phyloP scores from a whole-genome alignment of 306 rosid genomes.

The Sechiopsis laciniata region DNA sequence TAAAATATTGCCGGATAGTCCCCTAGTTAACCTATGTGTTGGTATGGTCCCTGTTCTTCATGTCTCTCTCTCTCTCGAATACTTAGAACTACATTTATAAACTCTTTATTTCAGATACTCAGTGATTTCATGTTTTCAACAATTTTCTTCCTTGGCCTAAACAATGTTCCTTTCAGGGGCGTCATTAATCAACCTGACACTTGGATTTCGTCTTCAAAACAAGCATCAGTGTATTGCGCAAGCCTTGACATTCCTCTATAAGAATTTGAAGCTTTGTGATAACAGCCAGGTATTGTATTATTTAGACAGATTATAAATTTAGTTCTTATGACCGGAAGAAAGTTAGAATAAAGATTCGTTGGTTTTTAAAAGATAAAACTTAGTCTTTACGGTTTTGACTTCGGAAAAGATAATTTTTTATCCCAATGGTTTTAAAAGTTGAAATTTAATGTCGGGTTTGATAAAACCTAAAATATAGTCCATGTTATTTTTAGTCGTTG shows the following conservation, averaged over 20 bases:
- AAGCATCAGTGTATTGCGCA: slow-evolving; percentile 79
- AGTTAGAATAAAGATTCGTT: too few species aligned
- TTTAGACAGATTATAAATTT: neutral
- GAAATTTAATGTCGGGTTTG: too few species aligned
- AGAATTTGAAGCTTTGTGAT: slow-evolving; percentile 54
- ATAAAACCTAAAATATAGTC: too few species aligned
- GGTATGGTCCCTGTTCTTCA: slow-evolving; percentile 40
- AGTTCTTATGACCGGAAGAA: too few species aligned
- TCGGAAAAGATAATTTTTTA: too few species aligned
- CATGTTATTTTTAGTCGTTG: too few species aligned
- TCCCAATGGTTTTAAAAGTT: too few species aligned
- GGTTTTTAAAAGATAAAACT: too few species aligned
- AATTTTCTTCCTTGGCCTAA: neutral
- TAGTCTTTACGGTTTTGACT: too few species aligned
- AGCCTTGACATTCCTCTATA: slow-evolving; percentile 82
- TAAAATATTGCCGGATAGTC: slow-evolving; percentile 59
- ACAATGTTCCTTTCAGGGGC: slow-evolving; percentile 42
- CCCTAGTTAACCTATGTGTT: slow-evolving; percentile 78
- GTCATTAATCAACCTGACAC: slow-evolving; percentile 73
- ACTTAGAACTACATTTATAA: neutral
- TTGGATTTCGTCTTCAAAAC: slow-evolving; percentile 84
- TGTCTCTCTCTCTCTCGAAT: neutral
- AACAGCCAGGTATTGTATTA: slow-evolving; percentile 57
- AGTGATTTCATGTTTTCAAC: neutral
- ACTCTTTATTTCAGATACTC: neutral